Conservation (phyloP, 2,329 filamentous ascomycete species). For the Leptographium galeiforme region DNA sequence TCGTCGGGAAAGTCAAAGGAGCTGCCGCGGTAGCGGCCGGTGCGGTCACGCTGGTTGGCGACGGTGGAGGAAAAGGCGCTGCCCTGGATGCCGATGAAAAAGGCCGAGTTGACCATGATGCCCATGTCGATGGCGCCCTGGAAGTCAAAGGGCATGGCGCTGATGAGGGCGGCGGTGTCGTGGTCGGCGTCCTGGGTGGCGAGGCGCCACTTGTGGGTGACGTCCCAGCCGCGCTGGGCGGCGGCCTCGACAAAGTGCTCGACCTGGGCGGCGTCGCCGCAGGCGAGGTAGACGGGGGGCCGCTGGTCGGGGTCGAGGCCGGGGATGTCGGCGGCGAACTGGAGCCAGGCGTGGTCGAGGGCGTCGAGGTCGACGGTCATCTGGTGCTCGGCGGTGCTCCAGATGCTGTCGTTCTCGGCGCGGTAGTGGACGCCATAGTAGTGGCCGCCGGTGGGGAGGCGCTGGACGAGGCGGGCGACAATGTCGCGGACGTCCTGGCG, state of each 20-base stretch:
- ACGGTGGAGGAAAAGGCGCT: constrained; percentile 20
- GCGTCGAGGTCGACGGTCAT: constrained; percentile 20
- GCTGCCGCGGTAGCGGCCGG: constrained; percentile 21
- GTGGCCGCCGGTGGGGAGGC: constrained; percentile 11
- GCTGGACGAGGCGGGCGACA: constrained; percentile 12
- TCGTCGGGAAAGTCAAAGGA: constrained; percentile 16
- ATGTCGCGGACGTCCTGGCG: constrained; percentile 15
- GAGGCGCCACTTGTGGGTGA: constrained; percentile 21
- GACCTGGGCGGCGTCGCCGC: constrained; percentile 20
- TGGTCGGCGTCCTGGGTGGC: constrained; percentile 9
- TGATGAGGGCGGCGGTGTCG: constrained; percentile 12
- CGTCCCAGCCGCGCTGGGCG: constrained; percentile 18
- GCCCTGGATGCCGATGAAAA: constrained; percentile 21
- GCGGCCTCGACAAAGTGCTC: constrained; percentile 17
- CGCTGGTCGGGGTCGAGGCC: background rate
- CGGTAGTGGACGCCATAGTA: constrained; percentile 23
- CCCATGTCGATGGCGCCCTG: constrained; percentile 21
- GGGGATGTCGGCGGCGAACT: constrained; percentile 8
- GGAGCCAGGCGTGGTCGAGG: constrained; percentile 18
- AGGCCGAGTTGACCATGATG: constrained; percentile 18
- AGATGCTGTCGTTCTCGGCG: constrained; percentile 23
- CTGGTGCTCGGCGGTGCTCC: constrained; percentile 21
- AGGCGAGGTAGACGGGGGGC: constrained; percentile 21
- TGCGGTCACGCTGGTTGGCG: constrained; percentile 19
- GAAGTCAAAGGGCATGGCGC: constrained; percentile 20